Percentiles rank a stretch among this genome's conserved stretches.
Conservation (phyloP, 768 basidiomycete genomes). For the Strobilomyces dryophilus region DNA sequence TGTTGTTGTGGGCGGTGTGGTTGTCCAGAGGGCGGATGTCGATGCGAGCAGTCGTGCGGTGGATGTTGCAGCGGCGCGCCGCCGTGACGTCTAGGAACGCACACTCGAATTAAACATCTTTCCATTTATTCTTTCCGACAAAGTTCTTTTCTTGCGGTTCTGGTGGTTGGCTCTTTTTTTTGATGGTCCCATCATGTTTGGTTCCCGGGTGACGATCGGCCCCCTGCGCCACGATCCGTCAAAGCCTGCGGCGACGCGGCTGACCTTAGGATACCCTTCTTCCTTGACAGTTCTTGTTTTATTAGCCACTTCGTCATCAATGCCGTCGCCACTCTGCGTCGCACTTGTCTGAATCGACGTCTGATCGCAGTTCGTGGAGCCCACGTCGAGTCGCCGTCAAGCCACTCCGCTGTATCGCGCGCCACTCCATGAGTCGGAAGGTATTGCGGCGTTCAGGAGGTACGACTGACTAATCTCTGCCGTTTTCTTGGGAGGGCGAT, state of each 20-base stretch:
- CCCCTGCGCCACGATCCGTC: neutral
- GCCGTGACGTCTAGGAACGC: neutral
- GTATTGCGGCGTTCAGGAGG: neutral
- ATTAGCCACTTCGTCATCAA: neutral
- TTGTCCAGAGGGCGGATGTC: conserved; percentile 51
- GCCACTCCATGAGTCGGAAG: neutral
- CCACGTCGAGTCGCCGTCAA: too few species aligned
- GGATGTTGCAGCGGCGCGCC: conserved; percentile 40
- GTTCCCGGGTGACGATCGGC: neutral
- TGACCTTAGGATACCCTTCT: neutral
- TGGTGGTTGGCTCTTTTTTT: neutral
- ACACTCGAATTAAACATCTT: neutral
- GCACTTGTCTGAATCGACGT: neutral
- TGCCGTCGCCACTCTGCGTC: neutral
- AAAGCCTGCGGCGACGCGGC: neutral
- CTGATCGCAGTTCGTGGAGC: too few species aligned
- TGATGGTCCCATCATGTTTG: neutral
- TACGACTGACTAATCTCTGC: neutral
- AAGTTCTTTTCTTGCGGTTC: neutral
- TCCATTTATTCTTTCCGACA: neutral
- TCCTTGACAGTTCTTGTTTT: neutral
- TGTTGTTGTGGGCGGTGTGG: conserved; percentile 63
- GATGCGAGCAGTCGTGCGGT: conserved; percentile 53
- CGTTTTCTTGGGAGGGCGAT: conserved; percentile 5
- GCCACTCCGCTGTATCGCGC: too few species aligned